Base-by-base conservation (phyloP, 768 basidiomycete species). In the Lactarius psammicola region DNA sequence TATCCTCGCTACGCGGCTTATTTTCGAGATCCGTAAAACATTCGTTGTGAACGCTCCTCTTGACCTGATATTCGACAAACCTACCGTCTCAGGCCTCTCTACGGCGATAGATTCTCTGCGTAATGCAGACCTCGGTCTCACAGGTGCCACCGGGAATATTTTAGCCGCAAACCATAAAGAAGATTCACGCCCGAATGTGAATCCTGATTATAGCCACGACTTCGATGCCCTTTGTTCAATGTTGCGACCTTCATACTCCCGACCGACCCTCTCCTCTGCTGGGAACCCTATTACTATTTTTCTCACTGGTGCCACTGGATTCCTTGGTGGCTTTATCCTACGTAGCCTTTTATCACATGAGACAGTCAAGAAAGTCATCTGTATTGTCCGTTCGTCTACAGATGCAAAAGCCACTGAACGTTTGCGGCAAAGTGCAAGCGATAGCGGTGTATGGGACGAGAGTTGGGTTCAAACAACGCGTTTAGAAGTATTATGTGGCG, bases 221-320 rank as follows among this genome's bases (percentile, higher is more conserved):
- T 86, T 89, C 57, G 84, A 87, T 7, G 71, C 74, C 2, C 81
- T 98, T 20, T 64, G 87, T 33, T 74, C 82, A 49, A 78, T 79
- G 68, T 82, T 98, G 28, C 80, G 80, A 51, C 71, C 79, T 1
- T 81, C 84, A 9, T 98, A 94, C 75, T 76, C 81, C 0, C 77
- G 85, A n/a, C 75, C 87, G 2, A 80, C 88, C 0, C 61, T 78
- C n/a, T 84, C 87, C 69, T 87, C 87, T 70, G 72, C 75, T 26
- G 73, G 76, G 30, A 82, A 79, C 53, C 76, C 80, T 15, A 69
- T 95, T 49, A 92, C 91, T 0, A 83, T 98, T 34, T 97, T 99
- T 81, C 84, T 99, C 34, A 98, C 97, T 7, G 97, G 97, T 7
- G 95, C 94, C 5, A 98, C 97, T 10, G 97, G 97, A 2, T 99